Percentiles rank a stretch among this genome's conserved stretches.
Conservation (phyloP, 164 flowering plant genomes). For the Santalum album region DNA sequence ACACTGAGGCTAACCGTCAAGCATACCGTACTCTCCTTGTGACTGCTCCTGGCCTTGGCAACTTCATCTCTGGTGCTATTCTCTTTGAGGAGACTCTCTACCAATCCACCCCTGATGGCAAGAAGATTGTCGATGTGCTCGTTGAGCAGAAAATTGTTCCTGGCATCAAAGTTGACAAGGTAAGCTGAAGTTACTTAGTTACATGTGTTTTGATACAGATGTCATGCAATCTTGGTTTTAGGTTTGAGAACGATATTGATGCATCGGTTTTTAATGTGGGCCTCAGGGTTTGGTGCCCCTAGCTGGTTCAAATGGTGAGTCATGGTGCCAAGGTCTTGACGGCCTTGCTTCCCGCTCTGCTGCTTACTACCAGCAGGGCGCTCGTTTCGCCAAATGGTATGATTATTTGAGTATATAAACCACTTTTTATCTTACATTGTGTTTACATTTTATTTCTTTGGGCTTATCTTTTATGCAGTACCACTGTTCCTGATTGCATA, state of each 20-base stretch:
- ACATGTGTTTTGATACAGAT: no score
- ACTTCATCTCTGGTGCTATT: neutral
- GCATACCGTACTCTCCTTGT: neutral
- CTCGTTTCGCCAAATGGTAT: neutral
- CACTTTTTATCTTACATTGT: no score
- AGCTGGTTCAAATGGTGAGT: neutral
- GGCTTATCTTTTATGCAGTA: no score
- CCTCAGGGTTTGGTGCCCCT: neutral
- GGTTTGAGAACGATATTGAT: no score
- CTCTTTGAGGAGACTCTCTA: neutral
- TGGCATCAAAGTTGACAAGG: neutral
- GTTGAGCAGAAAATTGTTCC: neutral
- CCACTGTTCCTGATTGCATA: no score
- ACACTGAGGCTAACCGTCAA: neutral
- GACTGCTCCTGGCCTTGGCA: neutral
- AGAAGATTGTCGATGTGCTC: neutral
- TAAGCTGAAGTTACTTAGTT: neutral
- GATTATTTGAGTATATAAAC: neutral
- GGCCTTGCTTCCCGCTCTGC: neutral
- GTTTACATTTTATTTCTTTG: no score
- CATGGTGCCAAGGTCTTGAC: neutral
- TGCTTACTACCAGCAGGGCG: neutral
- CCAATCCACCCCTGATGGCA: neutral
- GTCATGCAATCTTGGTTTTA: no score
- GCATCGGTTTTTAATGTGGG: no score